Conservation (phyloP, 768 basidiomycete species). For the Phylloporus sp. region DNA sequence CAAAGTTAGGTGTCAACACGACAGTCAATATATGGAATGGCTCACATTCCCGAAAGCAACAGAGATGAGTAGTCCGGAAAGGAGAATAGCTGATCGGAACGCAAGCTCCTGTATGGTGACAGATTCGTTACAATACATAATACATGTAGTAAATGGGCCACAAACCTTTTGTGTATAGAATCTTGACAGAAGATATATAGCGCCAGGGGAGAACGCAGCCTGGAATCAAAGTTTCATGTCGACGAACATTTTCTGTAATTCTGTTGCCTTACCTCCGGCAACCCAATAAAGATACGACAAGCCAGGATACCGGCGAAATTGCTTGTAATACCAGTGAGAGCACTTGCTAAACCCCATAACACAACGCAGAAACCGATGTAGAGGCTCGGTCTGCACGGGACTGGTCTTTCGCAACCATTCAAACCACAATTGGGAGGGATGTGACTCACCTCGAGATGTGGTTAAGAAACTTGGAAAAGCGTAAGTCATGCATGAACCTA, state of each 20-base stretch:
- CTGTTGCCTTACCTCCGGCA: conserved; percentile 45
- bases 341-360: conserved; percentile 61
- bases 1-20: neutral
- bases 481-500: neutral
- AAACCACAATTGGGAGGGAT: neutral
- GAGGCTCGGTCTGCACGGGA: conserved; percentile 46
- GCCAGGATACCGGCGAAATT: conserved; percentile 54
- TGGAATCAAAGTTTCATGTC: conserved; percentile 11
- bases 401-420: neutral
- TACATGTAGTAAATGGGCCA: too few species aligned
- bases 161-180: conserved; percentile 22
- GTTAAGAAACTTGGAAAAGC: conserved; percentile 46
- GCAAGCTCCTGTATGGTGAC: conserved; percentile 49
- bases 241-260: neutral
- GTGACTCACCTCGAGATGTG: conserved; percentile 43
- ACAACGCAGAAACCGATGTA: conserved; percentile 61
- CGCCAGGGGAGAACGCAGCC: conserved; percentile 64
- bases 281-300: conserved; percentile 58
- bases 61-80: conserved; percentile 54
- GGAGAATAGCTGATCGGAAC: conserved; percentile 59
- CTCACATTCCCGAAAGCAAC: conserved; percentile 66
- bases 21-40: neutral
- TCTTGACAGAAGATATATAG: conserved; percentile 35
- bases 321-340: conserved; percentile 57
- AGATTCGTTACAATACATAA: neutral